A percentile compares a stretch with the other conserved stretches of the same genome.
Conservation (phyloP, 1,139 yeast genomes). For the Taphrina communis region DNA sequence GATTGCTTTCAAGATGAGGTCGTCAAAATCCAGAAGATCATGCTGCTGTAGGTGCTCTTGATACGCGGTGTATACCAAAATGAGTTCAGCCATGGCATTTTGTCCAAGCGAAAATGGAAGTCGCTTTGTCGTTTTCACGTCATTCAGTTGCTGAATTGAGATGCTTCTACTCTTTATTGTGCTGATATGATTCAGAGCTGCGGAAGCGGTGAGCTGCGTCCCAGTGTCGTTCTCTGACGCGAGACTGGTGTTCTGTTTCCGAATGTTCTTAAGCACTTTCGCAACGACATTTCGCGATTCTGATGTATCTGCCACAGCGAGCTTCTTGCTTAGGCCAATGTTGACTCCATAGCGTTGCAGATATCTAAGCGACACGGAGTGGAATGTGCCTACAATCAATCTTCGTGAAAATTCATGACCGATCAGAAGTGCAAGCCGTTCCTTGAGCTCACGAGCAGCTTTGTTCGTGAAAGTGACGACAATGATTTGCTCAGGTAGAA, state of each 20-base stretch:
- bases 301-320: conserved; percentile 69
- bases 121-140: neutral
- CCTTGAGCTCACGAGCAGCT: conserved; percentile 83
- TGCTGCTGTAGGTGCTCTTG: conserved; percentile 57
- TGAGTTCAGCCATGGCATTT: conserved; percentile 1
- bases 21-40: conserved; percentile 78
- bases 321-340: conserved; percentile 56
- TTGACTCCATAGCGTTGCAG: conserved; percentile 63
- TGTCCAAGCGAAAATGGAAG: conserved; percentile 21
- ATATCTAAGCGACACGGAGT: conserved; percentile 72
- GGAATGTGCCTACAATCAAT: conserved; percentile 82
- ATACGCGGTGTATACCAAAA: conserved; percentile 58
- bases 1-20: conserved; percentile 66
- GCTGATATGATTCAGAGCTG: conserved; percentile 25
- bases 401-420: conserved; percentile 53
- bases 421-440: conserved; percentile 60
- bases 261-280: conserved; percentile 24
- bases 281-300: conserved; percentile 53
- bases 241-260: neutral
- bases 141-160: neutral
- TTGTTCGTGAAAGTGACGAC: conserved; percentile 91
- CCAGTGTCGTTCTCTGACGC: neutral
- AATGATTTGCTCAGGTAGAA: conserved; percentile 65
- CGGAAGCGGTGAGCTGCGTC: neutral
- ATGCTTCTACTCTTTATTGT: conserved; percentile 19